A percentile compares a stretch with the other conserved stretches of the same genome.
Evolutionary conservation across 495 filamentous ascomycete genomes (phyloP).

Genomic region (Penicillium arizonense): DNA sequence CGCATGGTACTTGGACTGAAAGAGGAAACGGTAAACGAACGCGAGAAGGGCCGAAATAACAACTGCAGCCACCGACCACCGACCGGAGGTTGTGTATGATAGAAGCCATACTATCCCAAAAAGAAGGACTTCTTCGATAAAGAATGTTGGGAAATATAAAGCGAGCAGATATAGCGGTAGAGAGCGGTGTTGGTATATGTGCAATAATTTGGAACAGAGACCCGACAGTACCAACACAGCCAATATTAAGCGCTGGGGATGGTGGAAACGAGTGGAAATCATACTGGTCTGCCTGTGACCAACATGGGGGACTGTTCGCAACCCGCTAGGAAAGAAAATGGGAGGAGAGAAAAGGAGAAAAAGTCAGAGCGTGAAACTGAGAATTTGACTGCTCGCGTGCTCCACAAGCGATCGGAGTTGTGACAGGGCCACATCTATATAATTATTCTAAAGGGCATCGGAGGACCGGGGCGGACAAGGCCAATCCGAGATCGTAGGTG

Average conservation of each 20-base stretch:
- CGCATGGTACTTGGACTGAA: neutral
- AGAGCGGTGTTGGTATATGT: constrained; percentile 17
- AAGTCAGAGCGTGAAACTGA: neutral
- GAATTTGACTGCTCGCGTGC: constrained; percentile 6
- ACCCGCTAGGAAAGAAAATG: neutral
- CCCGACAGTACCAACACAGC: constrained; percentile 16
- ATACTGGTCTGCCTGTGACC: constrained; percentile 4
- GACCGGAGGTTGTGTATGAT: constrained; percentile 10
- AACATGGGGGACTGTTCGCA: constrained; percentile 6
- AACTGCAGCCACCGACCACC: constrained; percentile 3
- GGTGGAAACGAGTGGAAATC: constrained; percentile 11
- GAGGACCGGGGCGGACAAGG: too few relatives aligned
- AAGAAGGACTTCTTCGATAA: constrained; percentile 15
- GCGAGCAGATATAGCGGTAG: constrained; percentile 7
- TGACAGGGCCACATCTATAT: neutral
- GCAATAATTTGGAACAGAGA: constrained; percentile 18
- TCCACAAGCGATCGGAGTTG: constrained; percentile 8
- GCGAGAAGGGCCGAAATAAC: constrained; percentile 3
- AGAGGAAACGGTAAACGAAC: constrained; percentile 3
- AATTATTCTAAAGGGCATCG: neutral
- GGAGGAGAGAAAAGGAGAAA: neutral
- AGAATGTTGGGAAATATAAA: constrained; percentile 22
- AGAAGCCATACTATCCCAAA: constrained; percentile 15
- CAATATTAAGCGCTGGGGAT: constrained; percentile 15
- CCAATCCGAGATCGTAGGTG: too few relatives aligned